Percentiles rank a stretch among this genome's conserved stretches.
Conservation (phyloP, 73 alveolate species). For the Blepharisma japonicum region DNA sequence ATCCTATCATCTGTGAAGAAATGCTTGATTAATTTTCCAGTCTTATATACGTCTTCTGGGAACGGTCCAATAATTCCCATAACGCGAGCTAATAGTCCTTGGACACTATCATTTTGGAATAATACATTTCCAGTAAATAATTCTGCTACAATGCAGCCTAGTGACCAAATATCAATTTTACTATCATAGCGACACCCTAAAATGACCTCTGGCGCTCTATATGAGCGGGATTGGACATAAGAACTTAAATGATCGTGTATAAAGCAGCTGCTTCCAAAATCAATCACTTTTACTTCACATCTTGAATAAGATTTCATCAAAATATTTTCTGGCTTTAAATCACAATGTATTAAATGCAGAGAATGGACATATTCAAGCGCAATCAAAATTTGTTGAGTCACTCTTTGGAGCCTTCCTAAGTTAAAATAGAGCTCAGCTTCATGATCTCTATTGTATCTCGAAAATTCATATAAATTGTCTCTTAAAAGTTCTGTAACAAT, state of each 20-base stretch:
- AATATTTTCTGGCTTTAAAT: conserved; percentile 21
- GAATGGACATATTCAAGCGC: conserved; percentile 79
- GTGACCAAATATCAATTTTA: conserved; percentile 90
- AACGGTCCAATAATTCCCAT: conserved; percentile 90
- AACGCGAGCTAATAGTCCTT: conserved; percentile 95
- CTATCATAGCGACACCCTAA: conserved; percentile 88
- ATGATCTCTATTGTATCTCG: conserved; percentile 92
- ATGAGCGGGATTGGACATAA: conserved; percentile 64
- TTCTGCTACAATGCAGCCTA: conserved; percentile 94
- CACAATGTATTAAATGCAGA: conserved; percentile 40
- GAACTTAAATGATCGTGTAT: conserved; percentile 59
- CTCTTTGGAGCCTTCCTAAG: conserved; percentile 73
- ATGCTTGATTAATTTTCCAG: conserved; percentile 93
- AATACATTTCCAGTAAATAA: conserved; percentile 95
- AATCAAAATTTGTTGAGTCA: conserved; percentile 65
- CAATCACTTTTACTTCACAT: conserved; percentile 74
- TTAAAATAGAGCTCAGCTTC: conserved; percentile 85
- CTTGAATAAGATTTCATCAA: conserved; percentile 65
- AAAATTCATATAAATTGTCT: conserved; percentile 98
- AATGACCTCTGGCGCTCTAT: conserved; percentile 95
- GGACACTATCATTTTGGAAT: conserved; percentile 93
- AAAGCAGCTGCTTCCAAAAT: conserved; percentile 45
- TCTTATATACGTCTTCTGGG: conserved; percentile 95
- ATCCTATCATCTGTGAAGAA: conserved; percentile 97
- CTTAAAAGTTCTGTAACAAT: conserved; percentile 95